Evolutionary conservation across 441 rosid species (phyloP).

Genomic region (Gossypium schwendimanii): DNA sequence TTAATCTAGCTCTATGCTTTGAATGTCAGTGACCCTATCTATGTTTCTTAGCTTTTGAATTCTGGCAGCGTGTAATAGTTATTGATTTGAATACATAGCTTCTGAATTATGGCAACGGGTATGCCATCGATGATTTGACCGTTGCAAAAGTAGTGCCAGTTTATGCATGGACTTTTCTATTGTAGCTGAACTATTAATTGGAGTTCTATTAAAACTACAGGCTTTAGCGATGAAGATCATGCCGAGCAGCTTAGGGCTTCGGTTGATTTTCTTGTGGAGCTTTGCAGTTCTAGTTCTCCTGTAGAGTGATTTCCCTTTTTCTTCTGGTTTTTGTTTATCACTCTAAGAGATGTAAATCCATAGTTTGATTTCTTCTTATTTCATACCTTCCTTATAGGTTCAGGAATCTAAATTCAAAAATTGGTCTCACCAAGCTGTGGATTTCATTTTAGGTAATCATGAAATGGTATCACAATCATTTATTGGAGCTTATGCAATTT

Average conservation of each 20-base stretch:
- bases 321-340: neutral
- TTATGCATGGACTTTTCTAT: neutral
- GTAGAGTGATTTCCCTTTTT: conserved; percentile 25
- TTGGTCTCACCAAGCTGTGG: conserved; percentile 88
- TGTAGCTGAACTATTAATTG: neutral
- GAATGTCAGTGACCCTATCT: neutral
- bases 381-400: conserved; percentile 30
- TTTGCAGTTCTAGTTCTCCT: conserved; percentile 39
- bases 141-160: neutral
- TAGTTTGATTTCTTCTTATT: neutral
- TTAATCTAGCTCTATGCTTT: neutral
- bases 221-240: conserved; percentile 43
- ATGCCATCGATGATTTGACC: neutral
- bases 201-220: conserved; percentile 27
- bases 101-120: neutral
- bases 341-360: neutral
- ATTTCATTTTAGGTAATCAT: conserved; percentile 65
- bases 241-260: conserved; percentile 62
- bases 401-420: conserved; percentile 47
- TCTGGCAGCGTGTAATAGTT: neutral
- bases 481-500: neutral
- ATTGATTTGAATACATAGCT: neutral
- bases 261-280: conserved; percentile 69
- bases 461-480: neutral
- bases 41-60: neutral